Base-by-base conservation (phyloP, 2,329 filamentous ascomycete species). In the Ascochyta lentis region DNA sequence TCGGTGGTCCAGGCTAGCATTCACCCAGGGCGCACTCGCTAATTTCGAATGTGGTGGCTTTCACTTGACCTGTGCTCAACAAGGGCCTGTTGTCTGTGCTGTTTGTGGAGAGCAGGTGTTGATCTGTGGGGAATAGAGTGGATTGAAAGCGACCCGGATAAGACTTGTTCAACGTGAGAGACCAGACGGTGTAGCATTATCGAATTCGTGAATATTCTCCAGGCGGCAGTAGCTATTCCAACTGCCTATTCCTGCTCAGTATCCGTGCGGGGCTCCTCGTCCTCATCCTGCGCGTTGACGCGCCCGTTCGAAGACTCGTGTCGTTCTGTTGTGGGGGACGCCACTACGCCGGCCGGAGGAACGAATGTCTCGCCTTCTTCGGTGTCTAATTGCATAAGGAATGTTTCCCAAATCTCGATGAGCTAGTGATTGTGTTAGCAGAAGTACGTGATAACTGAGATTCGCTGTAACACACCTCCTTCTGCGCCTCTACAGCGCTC, bases 401-500 rank as follows among this genome's bases (percentile, higher is more conserved):
- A 99, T 0, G 95, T 98, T 79, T 99, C 95, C 95, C 95, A 99
- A 60, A 98, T 89, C 78, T 99, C 95, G 69, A 88, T 88, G 60
- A 88, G 79, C 85, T 88, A 43, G 19, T 6, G 26, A 2, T 23
- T 34, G 23, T 43, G 45, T 60, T 52, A 73, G 70, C 44, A 46
- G 31, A 26, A 34, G 10, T 16, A n/a, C 9, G 23, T 27, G 35
- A 23, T 34, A 8, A 2, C 8, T 15, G 6, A 19, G 27, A 34
- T 9, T n/a, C 10, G 45, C 1, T 7, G 13, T 7, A 35, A 77
- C 85, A 76, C 75, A 95, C 94, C 88, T 99, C 95, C 79, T 99
- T 99, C 80, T 99, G 95, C 51, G 94, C 95, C 78, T 99, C 95
- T 4, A 99, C 92, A 3, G 95, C 92, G 70, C 95, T 93, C 80